A percentile compares a stretch with the other conserved stretches of the same genome.
phyloP scores from a whole-genome alignment of 2,329 filamentous ascomycete species.

The Nothophoma quercina region DNA sequence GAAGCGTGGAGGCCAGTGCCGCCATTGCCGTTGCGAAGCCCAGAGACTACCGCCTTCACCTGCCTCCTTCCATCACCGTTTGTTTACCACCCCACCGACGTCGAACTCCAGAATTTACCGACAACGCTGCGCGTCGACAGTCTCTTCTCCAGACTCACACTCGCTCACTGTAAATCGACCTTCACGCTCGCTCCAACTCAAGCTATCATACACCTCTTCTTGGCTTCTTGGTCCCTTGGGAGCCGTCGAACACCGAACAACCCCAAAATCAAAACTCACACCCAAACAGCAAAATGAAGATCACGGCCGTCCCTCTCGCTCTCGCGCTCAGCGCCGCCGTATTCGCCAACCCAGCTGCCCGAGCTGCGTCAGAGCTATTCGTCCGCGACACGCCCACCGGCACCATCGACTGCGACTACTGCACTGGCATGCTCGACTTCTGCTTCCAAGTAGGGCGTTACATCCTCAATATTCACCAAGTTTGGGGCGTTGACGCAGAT shows the following conservation, averaged over 20 bases:
- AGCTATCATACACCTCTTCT: background rate
- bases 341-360: background rate
- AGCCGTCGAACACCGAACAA: background rate
- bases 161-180: constrained; percentile 1
- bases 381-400: background rate
- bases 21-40: background rate
- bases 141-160: background rate
- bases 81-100: background rate
- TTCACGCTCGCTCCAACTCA: background rate
- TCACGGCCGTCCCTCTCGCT: background rate
- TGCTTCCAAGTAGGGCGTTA: constrained; percentile 1
- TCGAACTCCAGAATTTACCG: background rate
- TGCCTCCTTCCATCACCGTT: background rate
- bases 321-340: background rate
- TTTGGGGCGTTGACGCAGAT: background rate
- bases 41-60: constrained; percentile 2
- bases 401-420: constrained; percentile 15
- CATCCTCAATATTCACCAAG: too few species aligned
- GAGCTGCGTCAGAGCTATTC: background rate
- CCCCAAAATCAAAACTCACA: background rate
- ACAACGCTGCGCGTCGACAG: background rate
- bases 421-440: constrained; percentile 10
- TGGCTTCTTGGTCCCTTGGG: background rate
- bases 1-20: background rate
- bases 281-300: background rate